Conservation (phyloP, 2,329 filamentous ascomycete species). For the Cryphonectria naterciae region DNA sequence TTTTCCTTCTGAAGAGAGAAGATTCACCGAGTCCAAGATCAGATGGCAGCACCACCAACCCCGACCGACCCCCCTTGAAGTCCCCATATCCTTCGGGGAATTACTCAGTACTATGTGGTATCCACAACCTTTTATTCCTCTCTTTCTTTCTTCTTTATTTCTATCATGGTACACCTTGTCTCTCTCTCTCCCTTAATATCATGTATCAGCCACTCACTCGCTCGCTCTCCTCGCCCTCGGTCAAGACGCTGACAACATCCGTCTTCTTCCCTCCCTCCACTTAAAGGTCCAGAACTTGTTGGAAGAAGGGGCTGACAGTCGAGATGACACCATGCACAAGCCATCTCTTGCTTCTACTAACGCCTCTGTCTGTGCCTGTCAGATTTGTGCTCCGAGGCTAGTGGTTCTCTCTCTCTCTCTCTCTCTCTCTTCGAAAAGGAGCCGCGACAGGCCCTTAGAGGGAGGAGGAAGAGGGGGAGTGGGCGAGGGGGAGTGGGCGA, state of each 20-base stretch:
- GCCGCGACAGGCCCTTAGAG: background rate
- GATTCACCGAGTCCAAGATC: slow-evolving; percentile 1
- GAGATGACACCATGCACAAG: background rate
- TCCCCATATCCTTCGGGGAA: background rate
- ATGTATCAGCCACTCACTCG: background rate
- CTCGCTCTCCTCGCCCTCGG: background rate
- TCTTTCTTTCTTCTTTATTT: background rate
- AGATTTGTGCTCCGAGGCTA: background rate
- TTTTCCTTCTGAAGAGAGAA: too few species aligned
- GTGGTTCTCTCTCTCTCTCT: background rate
- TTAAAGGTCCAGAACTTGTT: background rate
- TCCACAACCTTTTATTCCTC: too few species aligned
- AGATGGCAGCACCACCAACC: background rate
- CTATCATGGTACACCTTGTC: background rate
- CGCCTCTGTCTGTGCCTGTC: background rate
- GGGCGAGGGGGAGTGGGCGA: background rate
- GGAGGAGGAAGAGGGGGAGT: background rate
- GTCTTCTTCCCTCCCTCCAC: background rate
- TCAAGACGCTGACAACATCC: background rate
- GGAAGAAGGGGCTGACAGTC: background rate
- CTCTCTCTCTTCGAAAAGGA: background rate
- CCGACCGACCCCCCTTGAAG: background rate
- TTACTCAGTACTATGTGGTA: background rate
- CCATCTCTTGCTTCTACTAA: background rate
- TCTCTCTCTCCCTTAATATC: background rate